A percentile compares a stretch with the other conserved stretches of the same genome.
Conservation (phyloP, 192 early-diverging fungal genomes). For the Coemansia sp. region DNA sequence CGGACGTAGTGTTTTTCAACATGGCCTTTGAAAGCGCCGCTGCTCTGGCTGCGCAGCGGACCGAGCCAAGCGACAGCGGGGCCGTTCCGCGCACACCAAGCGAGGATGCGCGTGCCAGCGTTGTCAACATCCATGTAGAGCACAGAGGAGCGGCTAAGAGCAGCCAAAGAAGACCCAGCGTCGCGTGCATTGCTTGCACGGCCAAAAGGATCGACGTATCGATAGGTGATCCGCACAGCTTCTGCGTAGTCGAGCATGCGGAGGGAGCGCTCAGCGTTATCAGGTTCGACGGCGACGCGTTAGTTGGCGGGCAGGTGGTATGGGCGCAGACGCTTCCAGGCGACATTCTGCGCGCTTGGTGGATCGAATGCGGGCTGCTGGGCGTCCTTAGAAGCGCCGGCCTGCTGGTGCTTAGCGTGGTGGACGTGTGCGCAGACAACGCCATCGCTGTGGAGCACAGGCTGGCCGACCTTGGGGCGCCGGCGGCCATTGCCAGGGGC, state of each 20-base stretch:
- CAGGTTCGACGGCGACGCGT: background rate
- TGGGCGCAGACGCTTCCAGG: conserved; percentile 12
- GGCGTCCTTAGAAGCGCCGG: conserved; percentile 16
- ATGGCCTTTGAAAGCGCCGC: conserved; percentile 25
- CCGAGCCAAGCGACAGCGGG: background rate
- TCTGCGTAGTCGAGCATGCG: conserved; percentile 12
- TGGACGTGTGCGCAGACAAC: conserved; percentile 4
- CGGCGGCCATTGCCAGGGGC: conserved; percentile 14
- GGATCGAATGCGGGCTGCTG: conserved; percentile 12
- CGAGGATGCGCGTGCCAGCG: background rate
- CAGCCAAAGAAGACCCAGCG: background rate
- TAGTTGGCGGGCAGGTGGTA: background rate
- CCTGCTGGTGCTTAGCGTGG: conserved; percentile 3
- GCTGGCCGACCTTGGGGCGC: conserved; percentile 1
- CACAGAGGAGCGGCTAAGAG: background rate
- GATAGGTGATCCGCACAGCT: background rate
- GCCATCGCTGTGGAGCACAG: background rate
- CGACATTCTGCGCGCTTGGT: conserved; percentile 32
- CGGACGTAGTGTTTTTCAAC: conserved; percentile 39
- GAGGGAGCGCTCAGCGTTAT: conserved; percentile 11
- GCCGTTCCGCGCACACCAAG: background rate
- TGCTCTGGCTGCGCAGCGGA: too few relatives aligned
- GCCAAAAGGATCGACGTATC: background rate
- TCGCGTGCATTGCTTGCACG: background rate
- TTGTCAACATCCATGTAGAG: background rate